Evolutionary conservation across 179 eudicot species (phyloP), one percentile per base, ranked within the genome.

Genomic region (Spergularia azorica): DNA sequence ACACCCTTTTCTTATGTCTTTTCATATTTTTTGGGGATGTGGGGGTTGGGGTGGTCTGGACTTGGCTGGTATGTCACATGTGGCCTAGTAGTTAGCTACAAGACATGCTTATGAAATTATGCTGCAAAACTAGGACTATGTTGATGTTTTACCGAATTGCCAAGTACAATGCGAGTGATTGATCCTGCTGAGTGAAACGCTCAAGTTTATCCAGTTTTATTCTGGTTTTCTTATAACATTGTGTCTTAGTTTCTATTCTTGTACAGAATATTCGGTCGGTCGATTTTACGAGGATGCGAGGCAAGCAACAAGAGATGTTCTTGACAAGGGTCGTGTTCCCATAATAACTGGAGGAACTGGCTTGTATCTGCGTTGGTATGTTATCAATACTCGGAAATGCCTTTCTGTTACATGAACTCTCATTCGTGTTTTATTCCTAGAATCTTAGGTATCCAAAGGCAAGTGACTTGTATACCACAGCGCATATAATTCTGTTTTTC

Each of bases 281-380:
- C 80, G 84, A 82, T 95, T 93, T 84, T 95, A 84, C 77, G 94
- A 88, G 75, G 99, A 95, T 83, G 98, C 95, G 59, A 93, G 99
- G 87, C 85, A 81, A 84, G 86, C 87, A 77, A 90, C 99, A n/a
- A 86, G 76, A 81, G 97, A 91, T 67, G 78, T 93, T 80, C 92
- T 95, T 85, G 76, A 83, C 72, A 83, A 84, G 51, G 96, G 94
- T 5, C 91, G 81, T 76, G 98, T 93, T 78, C 99, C 99, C 14
- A 86, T 95, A 84, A 83, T 95, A 81, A 87, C 90, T 52, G 99
- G 99, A 71, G 99, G 99, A 54, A 95, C 99, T 73, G 99, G 98
- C 71, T 83, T 95, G 80, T 95, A 95, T 83, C 82, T 95, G 85
- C 91, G 99, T 52, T 95, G 99, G 99, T 95, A 89, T 78, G 88